Evolutionary conservation across 1,284 basidiomycete genomes (phyloP).

Genomic region (Mycosarcoma mackinlayi): DNA sequence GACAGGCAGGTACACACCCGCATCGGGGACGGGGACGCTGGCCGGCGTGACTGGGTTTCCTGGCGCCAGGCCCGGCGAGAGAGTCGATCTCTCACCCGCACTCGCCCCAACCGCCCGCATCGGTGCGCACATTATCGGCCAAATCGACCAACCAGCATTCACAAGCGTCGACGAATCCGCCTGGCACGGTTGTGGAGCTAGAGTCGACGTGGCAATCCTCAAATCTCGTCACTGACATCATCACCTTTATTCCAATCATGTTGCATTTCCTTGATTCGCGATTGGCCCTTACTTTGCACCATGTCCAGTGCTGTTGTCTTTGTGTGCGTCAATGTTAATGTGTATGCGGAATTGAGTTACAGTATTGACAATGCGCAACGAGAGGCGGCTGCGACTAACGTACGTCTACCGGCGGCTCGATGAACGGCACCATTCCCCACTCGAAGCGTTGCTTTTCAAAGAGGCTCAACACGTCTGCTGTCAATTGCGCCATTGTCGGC

Average conservation of each 20-base stretch:
- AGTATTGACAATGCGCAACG: background rate
- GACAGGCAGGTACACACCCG: background rate
- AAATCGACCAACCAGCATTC: conserved; percentile 5
- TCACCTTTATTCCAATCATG: too few species aligned
- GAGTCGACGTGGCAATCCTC: conserved; percentile 47
- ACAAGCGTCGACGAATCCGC: conserved; percentile 7
- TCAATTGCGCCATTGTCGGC: conserved; percentile 30
- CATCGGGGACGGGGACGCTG: background rate
- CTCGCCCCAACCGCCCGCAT: conserved; percentile 15
- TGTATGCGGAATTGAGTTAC: background rate
- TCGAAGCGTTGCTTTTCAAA: conserved; percentile 29
- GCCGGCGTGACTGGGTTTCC: conserved; percentile 15
- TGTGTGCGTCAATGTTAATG: too few species aligned
- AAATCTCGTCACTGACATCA: conserved; percentile 2
- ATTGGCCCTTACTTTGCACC: too few species aligned
- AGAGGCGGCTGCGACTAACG: too few species aligned
- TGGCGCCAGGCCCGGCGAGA: conserved; percentile 27
- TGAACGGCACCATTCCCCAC: conserved; percentile 38
- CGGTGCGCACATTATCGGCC: conserved; percentile 19
- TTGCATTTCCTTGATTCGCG: too few species aligned
- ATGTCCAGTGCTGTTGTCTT: too few species aligned
- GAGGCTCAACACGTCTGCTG: conserved; percentile 16
- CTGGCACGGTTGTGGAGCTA: conserved; percentile 43
- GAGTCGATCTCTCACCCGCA: conserved; percentile 35
- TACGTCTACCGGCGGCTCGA: conserved; percentile 48